Base-by-base conservation (phyloP, 768 basidiomycete genomes). In the Thelephora aurantiotincta region DNA sequence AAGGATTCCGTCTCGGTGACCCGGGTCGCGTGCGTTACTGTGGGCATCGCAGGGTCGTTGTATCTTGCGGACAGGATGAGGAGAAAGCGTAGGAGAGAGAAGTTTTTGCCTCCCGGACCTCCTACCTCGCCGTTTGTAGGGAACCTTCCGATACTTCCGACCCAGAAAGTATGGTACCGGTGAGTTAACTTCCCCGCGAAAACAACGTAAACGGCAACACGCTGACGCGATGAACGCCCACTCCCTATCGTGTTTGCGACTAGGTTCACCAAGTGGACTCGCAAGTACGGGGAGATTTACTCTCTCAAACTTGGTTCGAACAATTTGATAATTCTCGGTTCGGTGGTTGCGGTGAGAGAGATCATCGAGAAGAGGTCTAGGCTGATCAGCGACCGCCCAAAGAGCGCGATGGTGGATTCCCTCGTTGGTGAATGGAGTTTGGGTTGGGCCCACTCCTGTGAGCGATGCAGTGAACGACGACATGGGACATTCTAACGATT, bases 261-360 rank as follows among this genome's bases (percentile, higher is more conserved):
- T 16, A 38, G 37, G 11, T 55, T 62, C 47, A 51, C 50, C 5
- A 55, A 55, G 47, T 63, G 60, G 61, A 61, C 62, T 0, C 46
- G 51, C 44, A 23, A 59, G 44, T 61, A 61, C 46, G 63, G 63
- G 11, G 52, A 55, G 13, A 57, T 63, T 5, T 61, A 54, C 43
- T 54, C 56, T n/a, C 51, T 64, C 9, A 54, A 53, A 18, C 50
- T 63, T 9, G 62, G 59, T 55, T 30, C 47, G 50, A n/a, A 50
- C 50, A 38, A n/a, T n/a, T 3, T 11, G 37, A 11, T 38, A 3
- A 22, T 38, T 11, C 37, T 38, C 11, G 6, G 16, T 38, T 38
- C 37, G 16, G 6, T 22, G 20, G 20, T 6, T n/a, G 37, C 20
- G n/a, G 20, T 38, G 6, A n/a, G 11, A 6, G 37, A 38, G 11